Conservation (phyloP, 164 flowering plant species). For the Tinospora cordifolia region DNA sequence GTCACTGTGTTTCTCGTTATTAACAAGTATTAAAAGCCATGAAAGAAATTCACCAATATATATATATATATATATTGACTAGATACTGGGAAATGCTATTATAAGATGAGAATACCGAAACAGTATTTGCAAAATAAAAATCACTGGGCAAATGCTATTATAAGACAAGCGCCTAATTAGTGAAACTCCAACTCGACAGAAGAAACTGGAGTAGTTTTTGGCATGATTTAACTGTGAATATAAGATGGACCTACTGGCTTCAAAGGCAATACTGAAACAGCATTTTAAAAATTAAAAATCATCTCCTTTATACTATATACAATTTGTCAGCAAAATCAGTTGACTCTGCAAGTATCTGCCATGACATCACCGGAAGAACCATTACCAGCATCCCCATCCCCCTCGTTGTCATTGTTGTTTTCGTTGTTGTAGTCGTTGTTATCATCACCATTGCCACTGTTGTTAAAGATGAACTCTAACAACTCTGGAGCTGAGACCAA, state of each 20-base stretch:
- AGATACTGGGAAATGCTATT: too few relatives aligned
- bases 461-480: constrained; percentile 36
- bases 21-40: too few relatives aligned
- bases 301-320: constrained; percentile 10
- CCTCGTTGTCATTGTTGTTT: constrained; percentile 25
- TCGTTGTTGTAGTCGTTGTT: constrained; percentile 21
- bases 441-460: constrained; percentile 25
- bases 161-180: too few relatives aligned
- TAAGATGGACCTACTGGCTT: not conserved
- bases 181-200: too few relatives aligned
- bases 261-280: not conserved
- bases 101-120: too few relatives aligned
- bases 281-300: not conserved
- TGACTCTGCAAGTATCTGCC: constrained; percentile 13
- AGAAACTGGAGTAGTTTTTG: too few relatives aligned
- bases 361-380: constrained; percentile 17
- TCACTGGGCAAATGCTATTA: too few relatives aligned
- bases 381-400: constrained; percentile 25
- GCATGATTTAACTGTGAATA: not conserved
- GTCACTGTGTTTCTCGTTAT: too few relatives aligned
- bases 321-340: constrained; percentile 11
- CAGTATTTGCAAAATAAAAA: too few relatives aligned
- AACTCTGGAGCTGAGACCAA: constrained; percentile 27
- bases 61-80: too few relatives aligned
- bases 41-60: too few relatives aligned